phyloP scores from a whole-genome alignment of 2,329 filamentous ascomycete species.

The Alternaria rosae region DNA sequence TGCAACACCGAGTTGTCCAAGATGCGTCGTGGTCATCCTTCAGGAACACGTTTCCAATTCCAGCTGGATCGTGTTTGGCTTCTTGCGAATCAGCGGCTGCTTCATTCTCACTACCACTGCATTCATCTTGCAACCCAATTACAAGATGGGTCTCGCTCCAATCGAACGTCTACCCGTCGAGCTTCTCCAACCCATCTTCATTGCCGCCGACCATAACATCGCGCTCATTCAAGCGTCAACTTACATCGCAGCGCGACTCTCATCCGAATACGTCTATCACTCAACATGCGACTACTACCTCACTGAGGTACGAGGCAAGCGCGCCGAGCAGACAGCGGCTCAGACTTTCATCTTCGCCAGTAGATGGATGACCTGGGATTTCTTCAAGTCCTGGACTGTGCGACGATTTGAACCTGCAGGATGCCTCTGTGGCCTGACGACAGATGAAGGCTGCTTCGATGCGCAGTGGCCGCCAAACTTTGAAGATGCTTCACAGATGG shows the following conservation, averaged over 20 bases:
- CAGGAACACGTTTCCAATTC: not conserved
- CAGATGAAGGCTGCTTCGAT: constrained; percentile 35
- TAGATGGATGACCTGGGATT: constrained; percentile 47
- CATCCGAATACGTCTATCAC: constrained; percentile 33
- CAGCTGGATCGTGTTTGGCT: not conserved
- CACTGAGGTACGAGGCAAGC: constrained; percentile 14
- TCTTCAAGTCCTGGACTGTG: constrained; percentile 35
- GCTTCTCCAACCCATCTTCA: constrained; percentile 61
- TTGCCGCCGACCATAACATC: constrained; percentile 54
- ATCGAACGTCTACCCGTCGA: constrained; percentile 60
- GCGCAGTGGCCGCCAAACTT: constrained; percentile 43
- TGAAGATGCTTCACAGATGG: constrained; percentile 36
- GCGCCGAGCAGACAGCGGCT: constrained; percentile 20
- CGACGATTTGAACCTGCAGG: constrained; percentile 28
- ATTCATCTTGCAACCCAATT: not conserved
- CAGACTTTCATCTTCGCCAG: constrained; percentile 39
- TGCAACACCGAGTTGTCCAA: not conserved
- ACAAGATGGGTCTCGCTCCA: constrained; percentile 25
- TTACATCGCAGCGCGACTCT: constrained; percentile 46
- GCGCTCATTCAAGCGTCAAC: constrained; percentile 52
- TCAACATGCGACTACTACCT: constrained; percentile 36
- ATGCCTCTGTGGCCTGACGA: constrained; percentile 33
- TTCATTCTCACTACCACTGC: not conserved
- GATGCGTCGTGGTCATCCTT: not conserved
- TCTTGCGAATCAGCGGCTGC: not conserved